Evolutionary conservation across 768 basidiomycete species (phyloP), one percentile per base, ranked within the genome.

Genomic region (Trametes cubensis): DNA sequence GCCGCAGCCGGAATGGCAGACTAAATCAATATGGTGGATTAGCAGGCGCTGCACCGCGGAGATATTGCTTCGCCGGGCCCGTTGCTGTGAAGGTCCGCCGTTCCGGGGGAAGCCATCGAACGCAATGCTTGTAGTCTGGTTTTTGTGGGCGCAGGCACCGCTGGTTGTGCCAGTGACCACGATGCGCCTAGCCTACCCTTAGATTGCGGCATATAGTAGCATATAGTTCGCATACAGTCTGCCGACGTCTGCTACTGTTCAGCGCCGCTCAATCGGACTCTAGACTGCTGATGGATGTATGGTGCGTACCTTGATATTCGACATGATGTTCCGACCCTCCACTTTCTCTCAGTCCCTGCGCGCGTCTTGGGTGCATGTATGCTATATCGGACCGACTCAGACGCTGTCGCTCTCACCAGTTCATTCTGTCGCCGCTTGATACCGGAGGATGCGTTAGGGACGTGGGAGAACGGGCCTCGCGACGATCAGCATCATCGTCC

Each of bases 1-100:
- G 34, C 34, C 34, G 34, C 34, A 34, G 34, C 10, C 34, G 6
- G 34, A 7, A 10, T 34, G 34, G 34, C 34, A 34, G 34, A 34
- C 34, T 34, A 34, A 34, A 34, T 34, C 34, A 34, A 34, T 34
- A 34, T 34, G 34, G 34, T 34, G 34, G 6, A 34, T 34, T 34
- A 34, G 10, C 34, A 34, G 34, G 34, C 34, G 38, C 51, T 53
- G 51, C 21, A 25, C 18, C 25, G 45, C 55, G 55, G 55, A 46
- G 55, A 56, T 56, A 42, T 17, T n/a, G 8, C 10, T 34, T 34
- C 28, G 55, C 55, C 55, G 55, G 55, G n/a, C 20, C 55, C 55
- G 55, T 38, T 34, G 45, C 44, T 21, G 34, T 34, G 40, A 54
- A 54, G 40, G 52, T 21, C 41, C 52, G 40, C 40, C 52, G 40